Percentiles rank a stretch among this genome's conserved stretches.
Evolutionary conservation across 2,329 filamentous ascomycete genomes (phyloP).

Genomic region (Apiospora koreana): DNA sequence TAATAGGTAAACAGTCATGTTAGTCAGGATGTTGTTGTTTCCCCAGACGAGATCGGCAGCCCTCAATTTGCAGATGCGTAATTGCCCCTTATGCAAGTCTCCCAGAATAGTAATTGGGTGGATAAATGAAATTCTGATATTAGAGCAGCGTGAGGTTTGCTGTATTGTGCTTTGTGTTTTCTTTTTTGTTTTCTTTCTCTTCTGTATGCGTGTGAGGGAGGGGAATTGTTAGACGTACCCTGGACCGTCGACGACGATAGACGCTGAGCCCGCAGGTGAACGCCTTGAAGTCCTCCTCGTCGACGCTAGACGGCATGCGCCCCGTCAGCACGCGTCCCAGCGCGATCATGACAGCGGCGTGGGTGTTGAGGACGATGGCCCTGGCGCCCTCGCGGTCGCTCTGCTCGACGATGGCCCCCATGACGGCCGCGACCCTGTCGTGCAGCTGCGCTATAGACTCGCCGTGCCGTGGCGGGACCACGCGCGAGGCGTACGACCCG

Average conservation of each 20-base stretch:
- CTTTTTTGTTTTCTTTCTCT: not conserved
- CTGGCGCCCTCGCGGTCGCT: constrained; percentile 71
- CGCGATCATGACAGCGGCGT: constrained; percentile 88
- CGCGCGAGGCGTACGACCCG: constrained; percentile 58
- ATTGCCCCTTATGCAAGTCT: not conserved
- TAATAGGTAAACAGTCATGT: not conserved
- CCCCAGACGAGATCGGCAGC: not conserved
- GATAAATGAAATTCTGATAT: not conserved
- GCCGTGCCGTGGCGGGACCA: constrained; percentile 70
- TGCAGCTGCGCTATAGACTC: constrained; percentile 82
- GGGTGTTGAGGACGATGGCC: constrained; percentile 79
- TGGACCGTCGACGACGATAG: constrained; percentile 47
- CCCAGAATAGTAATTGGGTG: not conserved
- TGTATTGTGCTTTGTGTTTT: not conserved
- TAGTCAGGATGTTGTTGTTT: not conserved
- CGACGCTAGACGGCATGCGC: constrained; percentile 68
- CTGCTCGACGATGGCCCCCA: constrained; percentile 69
- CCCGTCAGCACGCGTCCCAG: constrained; percentile 83
- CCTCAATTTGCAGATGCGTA: not conserved
- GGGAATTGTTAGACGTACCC: constrained; percentile 32
- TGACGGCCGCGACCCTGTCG: constrained; percentile 70
- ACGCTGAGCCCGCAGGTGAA: constrained; percentile 81
- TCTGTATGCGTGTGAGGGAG: too few relatives aligned
- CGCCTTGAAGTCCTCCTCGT: constrained; percentile 78
- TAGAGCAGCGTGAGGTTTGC: not conserved